These are phyloP conservation scores for Phaffia tasmanica DNA, from an alignment of 768 basidiomycete species.

Conservation along the genomic window DNA sequence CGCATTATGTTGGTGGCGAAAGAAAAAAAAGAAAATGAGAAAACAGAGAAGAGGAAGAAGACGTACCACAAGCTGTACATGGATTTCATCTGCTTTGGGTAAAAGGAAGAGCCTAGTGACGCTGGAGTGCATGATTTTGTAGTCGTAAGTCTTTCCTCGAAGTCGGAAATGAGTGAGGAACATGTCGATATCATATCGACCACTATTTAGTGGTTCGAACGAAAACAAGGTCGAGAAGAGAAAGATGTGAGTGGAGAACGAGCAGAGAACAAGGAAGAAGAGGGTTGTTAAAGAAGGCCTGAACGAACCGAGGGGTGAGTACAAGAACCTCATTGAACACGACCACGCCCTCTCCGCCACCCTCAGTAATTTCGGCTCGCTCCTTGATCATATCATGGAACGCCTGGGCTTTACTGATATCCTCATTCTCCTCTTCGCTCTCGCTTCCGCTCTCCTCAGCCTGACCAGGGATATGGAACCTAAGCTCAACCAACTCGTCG, in stretches of 20 bases:
- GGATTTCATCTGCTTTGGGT: conserved; percentile 84
- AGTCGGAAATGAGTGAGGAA: conserved; percentile 85
- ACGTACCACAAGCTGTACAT: conserved; percentile 85
- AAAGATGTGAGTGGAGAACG: not conserved
- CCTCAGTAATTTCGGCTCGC: conserved; percentile 84
- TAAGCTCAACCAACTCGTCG: conserved; percentile 91
- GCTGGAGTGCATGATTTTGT: conserved; percentile 83
- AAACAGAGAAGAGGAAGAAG: not conserved
- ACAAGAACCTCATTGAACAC: conserved; percentile 93
- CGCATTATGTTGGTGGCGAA: no score
- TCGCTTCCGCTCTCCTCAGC: conserved; percentile 46
- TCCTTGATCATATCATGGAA: conserved; percentile 96
- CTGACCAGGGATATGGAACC: conserved; percentile 87
- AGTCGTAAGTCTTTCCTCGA: conserved; percentile 98
- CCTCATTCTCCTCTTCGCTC: conserved; percentile 42
- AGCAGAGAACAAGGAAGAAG: not conserved
- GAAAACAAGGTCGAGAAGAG: not conserved
- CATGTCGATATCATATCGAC: conserved; percentile 96
- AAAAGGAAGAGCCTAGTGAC: conserved; percentile 82
- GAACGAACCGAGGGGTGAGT: conserved; percentile 56
- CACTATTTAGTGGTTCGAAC: conserved; percentile 43
- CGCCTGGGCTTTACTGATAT: conserved; percentile 77
- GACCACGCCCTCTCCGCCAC: conserved; percentile 79
- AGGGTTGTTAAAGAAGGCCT: not conserved
- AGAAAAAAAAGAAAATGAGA: no score